phyloP scores from a whole-genome alignment of 148 eudicot genomes.

The Silene latifolia region DNA sequence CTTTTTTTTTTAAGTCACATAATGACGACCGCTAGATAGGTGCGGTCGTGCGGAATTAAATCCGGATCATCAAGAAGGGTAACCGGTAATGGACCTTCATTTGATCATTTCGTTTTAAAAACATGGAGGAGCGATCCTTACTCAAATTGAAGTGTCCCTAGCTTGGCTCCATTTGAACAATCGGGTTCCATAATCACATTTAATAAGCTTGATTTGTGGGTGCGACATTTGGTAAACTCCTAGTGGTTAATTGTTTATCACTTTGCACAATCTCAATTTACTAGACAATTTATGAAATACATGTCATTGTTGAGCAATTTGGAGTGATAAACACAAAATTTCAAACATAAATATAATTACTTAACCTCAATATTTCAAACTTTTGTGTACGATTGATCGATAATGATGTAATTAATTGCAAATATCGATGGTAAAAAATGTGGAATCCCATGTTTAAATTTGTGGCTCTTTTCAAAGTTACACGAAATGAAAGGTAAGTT shows the following conservation, averaged over 20 bases:
- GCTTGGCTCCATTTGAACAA: too few species aligned
- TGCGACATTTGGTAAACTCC: constrained; percentile 31
- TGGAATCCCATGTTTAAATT: constrained; percentile 42
- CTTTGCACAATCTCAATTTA: constrained; percentile 21
- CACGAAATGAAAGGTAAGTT: constrained; percentile 37
- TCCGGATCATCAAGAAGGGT: too few species aligned
- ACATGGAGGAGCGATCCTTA: too few species aligned
- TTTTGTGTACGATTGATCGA: constrained; percentile 24
- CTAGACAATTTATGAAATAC: constrained; percentile 33
- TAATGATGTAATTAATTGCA: constrained; percentile 26
- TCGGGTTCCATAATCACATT: constrained; percentile 17
- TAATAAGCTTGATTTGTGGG: constrained; percentile 6
- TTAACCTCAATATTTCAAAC: constrained; percentile 26
- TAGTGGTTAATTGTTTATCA: constrained; percentile 20
- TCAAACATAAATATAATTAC: constrained; percentile 27
- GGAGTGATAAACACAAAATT: constrained; percentile 27
- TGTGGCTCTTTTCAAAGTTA: constrained; percentile 31
- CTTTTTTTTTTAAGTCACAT: too few species aligned
- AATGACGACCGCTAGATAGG: too few species aligned
- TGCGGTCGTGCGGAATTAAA: too few species aligned
- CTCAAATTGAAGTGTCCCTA: too few species aligned
- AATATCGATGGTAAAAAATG: constrained; percentile 38
- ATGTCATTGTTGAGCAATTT: constrained; percentile 33
- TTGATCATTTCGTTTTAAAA: too few species aligned
- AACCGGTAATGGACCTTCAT: too few species aligned